Base-by-base conservation (phyloP, 2,329 filamentous ascomycete species). In the Colletotrichum simmondsii region DNA sequence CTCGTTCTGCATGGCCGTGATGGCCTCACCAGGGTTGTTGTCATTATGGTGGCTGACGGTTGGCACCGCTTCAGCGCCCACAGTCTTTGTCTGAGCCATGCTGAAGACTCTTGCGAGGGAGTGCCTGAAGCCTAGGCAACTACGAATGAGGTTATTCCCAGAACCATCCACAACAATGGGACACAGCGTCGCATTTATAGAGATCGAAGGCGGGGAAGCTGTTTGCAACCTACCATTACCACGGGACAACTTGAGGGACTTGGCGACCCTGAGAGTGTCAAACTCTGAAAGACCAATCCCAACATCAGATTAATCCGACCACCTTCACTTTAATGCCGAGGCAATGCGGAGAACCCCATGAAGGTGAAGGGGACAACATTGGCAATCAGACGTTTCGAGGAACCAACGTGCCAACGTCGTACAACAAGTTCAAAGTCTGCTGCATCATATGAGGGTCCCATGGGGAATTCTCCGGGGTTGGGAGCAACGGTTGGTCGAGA, bases 1-100 rank as follows among this genome's bases (percentile, higher is more conserved):
- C 75, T 77, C 75, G 52, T 68, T 75, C 52, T 75, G 60, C 59
- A 75, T 73, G 58, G 73, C 73, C 30, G 72, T 67, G 68, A 61
- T 63, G 56, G 71, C 52, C 59, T 75, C 65, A 35, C 73, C 73
- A 28, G 19, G 42, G 19, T 49, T 49, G 42, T 72, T 60, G 22
- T 57, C 59, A 65, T 71, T 30, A 22, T 56, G 28, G 22, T 65
- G 67, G 60, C 73, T 75, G 57, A 67, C 65, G 59, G 68, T 59
- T 22, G 72, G 64, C 26, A 66, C 61, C 72, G 65, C 35, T 11
- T 62, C 74, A 37, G 58, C 37, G 61, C 67, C 71, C 28, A 68
- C 42, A 53, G 63, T 37, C 60, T 74, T 74, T 24, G 68, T 65
- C 28, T 72, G 64, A 16, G 69, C 53, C 72, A 74, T 74, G 35